phyloP scores from a whole-genome alignment of 345 rosid species.

The Camelina laxa region DNA sequence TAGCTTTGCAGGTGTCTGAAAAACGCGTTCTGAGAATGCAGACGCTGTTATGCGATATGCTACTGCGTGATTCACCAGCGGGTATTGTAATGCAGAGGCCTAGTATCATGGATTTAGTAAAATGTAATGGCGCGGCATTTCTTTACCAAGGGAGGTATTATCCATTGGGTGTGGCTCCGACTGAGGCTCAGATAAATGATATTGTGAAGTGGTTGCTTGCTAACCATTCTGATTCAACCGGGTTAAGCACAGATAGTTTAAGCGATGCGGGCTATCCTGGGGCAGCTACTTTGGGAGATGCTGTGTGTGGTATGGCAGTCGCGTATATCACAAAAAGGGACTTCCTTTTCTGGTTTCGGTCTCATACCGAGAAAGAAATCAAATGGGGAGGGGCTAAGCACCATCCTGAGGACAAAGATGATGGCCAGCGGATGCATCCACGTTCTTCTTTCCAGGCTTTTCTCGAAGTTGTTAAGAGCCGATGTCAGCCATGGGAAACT shows the following conservation, averaged over 20 bases:
- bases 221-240: constrained; percentile 87
- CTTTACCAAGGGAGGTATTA: constrained; percentile 74
- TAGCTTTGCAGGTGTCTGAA: constrained; percentile 81
- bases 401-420: constrained; percentile 94
- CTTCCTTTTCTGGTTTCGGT: constrained; percentile 94
- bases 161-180: constrained; percentile 84
- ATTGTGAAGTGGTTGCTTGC: constrained; percentile 86
- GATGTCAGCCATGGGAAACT: constrained; percentile 90
- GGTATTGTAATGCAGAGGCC: constrained; percentile 94
- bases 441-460: constrained; percentile 97
- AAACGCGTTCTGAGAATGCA: constrained; percentile 89
- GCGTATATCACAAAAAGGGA: constrained; percentile 84
- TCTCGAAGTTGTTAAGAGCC: constrained; percentile 93
- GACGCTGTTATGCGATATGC: constrained; percentile 92
- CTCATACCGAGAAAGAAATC: constrained; percentile 87
- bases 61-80: constrained; percentile 84
- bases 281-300: constrained; percentile 88
- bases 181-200: constrained; percentile 79
- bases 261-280: constrained; percentile 86
- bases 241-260: constrained; percentile 91
- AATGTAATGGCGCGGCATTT: constrained; percentile 92
- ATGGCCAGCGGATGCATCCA: constrained; percentile 93
- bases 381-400: constrained; percentile 99
- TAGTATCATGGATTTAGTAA: constrained; percentile 90
- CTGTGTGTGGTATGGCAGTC: constrained; percentile 96